Conservation (phyloP, 495 filamentous ascomycete genomes). For the Pyronema domesticum region DNA sequence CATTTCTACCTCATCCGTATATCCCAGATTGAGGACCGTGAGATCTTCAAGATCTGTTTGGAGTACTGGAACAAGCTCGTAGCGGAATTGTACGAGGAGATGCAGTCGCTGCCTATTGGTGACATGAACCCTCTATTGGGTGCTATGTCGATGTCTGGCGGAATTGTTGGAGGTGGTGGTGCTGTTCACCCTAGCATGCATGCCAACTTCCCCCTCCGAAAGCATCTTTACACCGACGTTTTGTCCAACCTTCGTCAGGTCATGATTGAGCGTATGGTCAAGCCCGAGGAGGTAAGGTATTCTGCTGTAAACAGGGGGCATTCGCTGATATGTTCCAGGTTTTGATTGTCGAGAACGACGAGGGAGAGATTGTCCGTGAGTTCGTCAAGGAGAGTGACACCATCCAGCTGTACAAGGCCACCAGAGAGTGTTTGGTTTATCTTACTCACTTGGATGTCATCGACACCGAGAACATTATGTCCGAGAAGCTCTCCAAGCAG, state of each 20-base stretch:
- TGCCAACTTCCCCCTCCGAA: conserved; percentile 74
- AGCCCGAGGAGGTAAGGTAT: conserved; percentile 55
- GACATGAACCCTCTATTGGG: conserved; percentile 76
- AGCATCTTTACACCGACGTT: conserved; percentile 92
- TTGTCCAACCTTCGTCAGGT: conserved; percentile 84
- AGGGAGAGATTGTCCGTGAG: conserved; percentile 95
- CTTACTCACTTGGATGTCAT: conserved; percentile 94
- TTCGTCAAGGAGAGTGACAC: conserved; percentile 99
- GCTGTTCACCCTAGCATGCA: conserved; percentile 69
- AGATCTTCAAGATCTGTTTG: conserved; percentile 98
- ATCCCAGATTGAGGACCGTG: conserved; percentile 92
- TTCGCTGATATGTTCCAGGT: conserved; percentile 30
- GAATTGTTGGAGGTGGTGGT: conserved; percentile 50
- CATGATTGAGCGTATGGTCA: conserved; percentile 99
- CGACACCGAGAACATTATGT: conserved; percentile 97
- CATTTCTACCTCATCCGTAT: conserved; percentile 97
- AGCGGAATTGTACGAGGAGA: conserved; percentile 97
- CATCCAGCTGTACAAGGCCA: conserved; percentile 98
- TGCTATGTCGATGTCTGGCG: conserved; percentile 36
- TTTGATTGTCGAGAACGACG: conserved; percentile 97
- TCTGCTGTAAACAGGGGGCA: neutral
- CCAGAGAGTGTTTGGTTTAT: conserved; percentile 91
- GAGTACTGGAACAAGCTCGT: conserved; percentile 99
- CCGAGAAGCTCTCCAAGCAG: conserved; percentile 85
- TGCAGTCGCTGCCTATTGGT: conserved; percentile 81